Evolutionary conservation across 2,329 filamentous ascomycete species (phyloP), one percentile per base, ranked within the genome.

Genomic region (Clonostachys byssicola): DNA sequence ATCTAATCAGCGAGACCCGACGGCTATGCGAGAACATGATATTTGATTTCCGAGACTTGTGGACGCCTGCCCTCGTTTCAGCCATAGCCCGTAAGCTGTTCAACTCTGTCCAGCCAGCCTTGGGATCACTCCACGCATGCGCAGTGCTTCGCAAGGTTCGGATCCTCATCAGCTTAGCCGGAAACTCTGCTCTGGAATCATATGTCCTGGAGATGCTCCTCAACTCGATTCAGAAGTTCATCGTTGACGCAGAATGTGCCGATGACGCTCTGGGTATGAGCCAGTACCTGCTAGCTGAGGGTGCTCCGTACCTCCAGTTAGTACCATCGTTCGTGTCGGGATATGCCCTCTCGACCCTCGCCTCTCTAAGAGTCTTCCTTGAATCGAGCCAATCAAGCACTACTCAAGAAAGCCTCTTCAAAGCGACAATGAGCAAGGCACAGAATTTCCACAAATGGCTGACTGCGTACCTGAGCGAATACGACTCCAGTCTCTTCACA

Each of bases 131-230:
- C 6, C 88, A 96, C 63, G 87, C 89, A 36, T 94, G 90, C 61
- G 86, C 90, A 2, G 83, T 96, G 5, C 77, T 99, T 45, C 85
- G 92, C 38, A 96, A 95, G 60, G 77, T 97, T 42, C 80, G 91
- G 34, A 80, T 96, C 9, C 68, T 97, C 14, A 77, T 97, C 23
- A 87, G 83, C 49, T 71, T 97, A 42, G 86, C 90, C 23, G 91
- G 90, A 0, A 63, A 80, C 1, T 75, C 84, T 44, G 88, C 88
- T n/a, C 73, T 86, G 20, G 72, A 81, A 39, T 88, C 86, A 0
- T 97, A 97, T 60, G 88, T 90, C 12, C 65, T 96, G 13, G 89
- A 99, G 63, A 94, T 96, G 88, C 75, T 95, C 1, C 74, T 99
- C 2, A 88, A 91, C 57, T 86, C 88, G 2, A 74, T 96, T 17